Percentiles rank a stretch among this genome's conserved stretches.
phyloP scores from a whole-genome alignment of 2,329 filamentous ascomycete genomes.

The Alternaria panax region DNA sequence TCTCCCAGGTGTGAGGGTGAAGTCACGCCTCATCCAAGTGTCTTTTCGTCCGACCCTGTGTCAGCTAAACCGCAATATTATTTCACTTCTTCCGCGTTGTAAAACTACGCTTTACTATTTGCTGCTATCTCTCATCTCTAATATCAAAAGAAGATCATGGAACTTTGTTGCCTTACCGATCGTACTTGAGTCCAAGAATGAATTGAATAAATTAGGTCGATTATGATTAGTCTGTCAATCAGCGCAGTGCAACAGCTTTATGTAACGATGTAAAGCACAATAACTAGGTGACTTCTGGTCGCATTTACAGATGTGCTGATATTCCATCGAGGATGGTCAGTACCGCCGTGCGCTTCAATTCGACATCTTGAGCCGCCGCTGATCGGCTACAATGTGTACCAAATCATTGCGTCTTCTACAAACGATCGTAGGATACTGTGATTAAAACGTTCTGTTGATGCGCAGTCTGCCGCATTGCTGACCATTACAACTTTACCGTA shows the following conservation, averaged over 20 bases:
- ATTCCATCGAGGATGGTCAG: no score
- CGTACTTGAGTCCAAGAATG: neutral
- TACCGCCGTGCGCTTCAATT: neutral
- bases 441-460: neutral
- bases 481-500: no score
- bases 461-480: neutral
- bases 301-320: neutral
- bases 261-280: neutral
- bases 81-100: neutral
- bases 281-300: neutral
- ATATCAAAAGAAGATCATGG: neutral
- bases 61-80: neutral
- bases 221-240: neutral
- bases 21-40: neutral
- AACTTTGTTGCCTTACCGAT: neutral
- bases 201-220: neutral
- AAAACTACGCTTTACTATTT: neutral
- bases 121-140: neutral
- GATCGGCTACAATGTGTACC: no score
- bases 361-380: no score
- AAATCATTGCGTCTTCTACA: no score
- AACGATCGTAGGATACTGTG: no score
- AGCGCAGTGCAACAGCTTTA: neutral
- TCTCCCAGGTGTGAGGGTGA: conserved; percentile 7
- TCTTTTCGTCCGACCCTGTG: neutral